Evolutionary conservation across 768 basidiomycete species (phyloP).

Genomic region (Lentinula edodes): DNA sequence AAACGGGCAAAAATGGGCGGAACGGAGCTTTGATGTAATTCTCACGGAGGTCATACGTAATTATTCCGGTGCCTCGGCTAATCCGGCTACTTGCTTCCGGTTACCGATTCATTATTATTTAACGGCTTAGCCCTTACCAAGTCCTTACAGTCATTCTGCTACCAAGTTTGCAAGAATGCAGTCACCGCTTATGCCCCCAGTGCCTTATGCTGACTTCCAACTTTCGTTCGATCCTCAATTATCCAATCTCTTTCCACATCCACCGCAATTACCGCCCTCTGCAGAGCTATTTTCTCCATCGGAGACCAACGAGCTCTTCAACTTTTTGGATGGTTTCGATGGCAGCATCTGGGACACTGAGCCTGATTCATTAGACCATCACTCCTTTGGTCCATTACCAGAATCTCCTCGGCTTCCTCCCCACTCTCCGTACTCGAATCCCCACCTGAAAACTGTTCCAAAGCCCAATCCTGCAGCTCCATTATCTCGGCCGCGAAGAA

Average conservation of each 20-base stretch:
- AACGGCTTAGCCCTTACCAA: background rate
- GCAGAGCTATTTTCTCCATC: slow-evolving; percentile 68
- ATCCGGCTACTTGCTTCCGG: background rate
- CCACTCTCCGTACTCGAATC: slow-evolving; percentile 40
- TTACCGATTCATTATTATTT: background rate
- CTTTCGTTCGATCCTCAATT: slow-evolving; percentile 62
- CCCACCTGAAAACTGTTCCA: slow-evolving; percentile 39
- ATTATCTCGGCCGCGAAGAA: slow-evolving; percentile 26
- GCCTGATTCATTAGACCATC: slow-evolving; percentile 8
- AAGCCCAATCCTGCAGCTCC: slow-evolving; percentile 18
- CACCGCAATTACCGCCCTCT: slow-evolving; percentile 61
- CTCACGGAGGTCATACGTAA: background rate
- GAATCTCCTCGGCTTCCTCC: slow-evolving; percentile 5
- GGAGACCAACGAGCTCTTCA: slow-evolving; percentile 74
- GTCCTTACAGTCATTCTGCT: background rate
- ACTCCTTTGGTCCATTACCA: background rate
- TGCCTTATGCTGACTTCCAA: slow-evolving; percentile 57
- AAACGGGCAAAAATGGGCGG: background rate
- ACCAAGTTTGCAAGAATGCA: background rate
- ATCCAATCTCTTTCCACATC: slow-evolving; percentile 53
- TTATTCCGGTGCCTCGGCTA: background rate
- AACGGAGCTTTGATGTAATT: background rate
- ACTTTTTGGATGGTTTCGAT: slow-evolving; percentile 78
- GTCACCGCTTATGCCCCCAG: background rate
- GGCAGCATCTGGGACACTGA: slow-evolving; percentile 50